phyloP scores from a whole-genome alignment of 1,284 basidiomycete genomes.

The Ganoderma sp. region DNA sequence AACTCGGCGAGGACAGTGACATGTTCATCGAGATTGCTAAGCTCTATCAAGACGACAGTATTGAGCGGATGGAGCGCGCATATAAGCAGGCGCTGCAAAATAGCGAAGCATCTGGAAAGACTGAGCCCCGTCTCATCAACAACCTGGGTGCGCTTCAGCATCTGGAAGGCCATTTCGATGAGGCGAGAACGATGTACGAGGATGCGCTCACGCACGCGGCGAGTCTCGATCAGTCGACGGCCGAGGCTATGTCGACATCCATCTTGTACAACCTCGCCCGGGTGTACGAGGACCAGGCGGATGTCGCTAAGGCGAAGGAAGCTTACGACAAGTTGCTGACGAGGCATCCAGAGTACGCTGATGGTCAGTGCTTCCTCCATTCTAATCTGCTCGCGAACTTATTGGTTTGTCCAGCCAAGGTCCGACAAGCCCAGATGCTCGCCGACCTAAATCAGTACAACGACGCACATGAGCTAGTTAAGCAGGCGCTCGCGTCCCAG shows the following conservation, averaged over 20 bases:
- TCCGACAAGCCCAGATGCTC: slow-evolving; percentile 84
- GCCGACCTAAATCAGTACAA: slow-evolving; percentile 70
- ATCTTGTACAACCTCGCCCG: slow-evolving; percentile 89
- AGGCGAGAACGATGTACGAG: slow-evolving; percentile 70
- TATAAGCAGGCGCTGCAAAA: slow-evolving; percentile 76
- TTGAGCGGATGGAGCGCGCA: slow-evolving; percentile 75
- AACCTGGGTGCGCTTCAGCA: slow-evolving; percentile 84
- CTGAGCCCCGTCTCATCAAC: slow-evolving; percentile 77
- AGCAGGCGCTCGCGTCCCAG: slow-evolving; percentile 82
- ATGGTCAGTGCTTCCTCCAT: slow-evolving; percentile 64
- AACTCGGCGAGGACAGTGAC: slow-evolving; percentile 77
- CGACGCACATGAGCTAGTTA: slow-evolving; percentile 86
- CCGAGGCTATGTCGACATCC: slow-evolving; percentile 78
- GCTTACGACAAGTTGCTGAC: slow-evolving; percentile 85
- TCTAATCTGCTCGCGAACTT: neutral
- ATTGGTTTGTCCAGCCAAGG: slow-evolving; percentile 64
- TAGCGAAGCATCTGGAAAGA: slow-evolving; percentile 53
- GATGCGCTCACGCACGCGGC: slow-evolving; percentile 66
- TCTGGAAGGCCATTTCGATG: slow-evolving; percentile 65
- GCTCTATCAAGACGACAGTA: slow-evolving; percentile 83
- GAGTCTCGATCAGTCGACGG: slow-evolving; percentile 52
- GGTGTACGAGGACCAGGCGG: slow-evolving; percentile 84
- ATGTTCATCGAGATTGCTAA: slow-evolving; percentile 87
- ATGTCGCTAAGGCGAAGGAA: slow-evolving; percentile 73
- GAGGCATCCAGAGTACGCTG: slow-evolving; percentile 91